Evolutionary conservation across 768 basidiomycete genomes (phyloP), one percentile per base, ranked within the genome.

Genomic region (Paxillus ammoniavirescens): DNA sequence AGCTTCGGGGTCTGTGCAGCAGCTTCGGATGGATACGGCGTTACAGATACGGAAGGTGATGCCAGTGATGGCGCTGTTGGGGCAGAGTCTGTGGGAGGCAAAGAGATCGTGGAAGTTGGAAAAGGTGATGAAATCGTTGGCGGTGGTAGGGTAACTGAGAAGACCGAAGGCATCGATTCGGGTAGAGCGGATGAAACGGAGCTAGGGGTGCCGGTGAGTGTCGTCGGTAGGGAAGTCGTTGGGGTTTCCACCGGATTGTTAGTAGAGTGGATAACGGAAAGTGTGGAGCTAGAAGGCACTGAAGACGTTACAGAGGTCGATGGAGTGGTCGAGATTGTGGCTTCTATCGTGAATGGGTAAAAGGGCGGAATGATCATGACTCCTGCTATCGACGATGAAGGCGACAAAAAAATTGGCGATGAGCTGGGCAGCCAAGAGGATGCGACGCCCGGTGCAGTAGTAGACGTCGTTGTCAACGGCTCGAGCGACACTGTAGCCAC

Each of bases 21-120:
- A 17, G 48, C 42, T 28, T 38, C 8, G n/a, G 9, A 37, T 62
- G 66, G 44, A 52, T 41, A 17, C 17, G 50, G n/a, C 45, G 52
- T 42, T 13, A 31, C 28, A 26, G 42, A 14, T 26, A 23, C 18
- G 41, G 36, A 23, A 21, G 42, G 26, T 43, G 28, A 10, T 17
- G 38, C 12, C 47, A 45, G 18, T 15, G 42, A 18, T 35, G 40
- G 26, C 2, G 49, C 42, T 3, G 35, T 40, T 38, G 15, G 10
- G 4, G 44, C 42, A 7, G 46, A 51, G 37, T 23, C 31, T 8
- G 35, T 26, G 43, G 7, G 13, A 43, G 41, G 21, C 42, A 37
- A 18, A 9, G 31, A 12, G 8, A 17, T 26, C 21, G 38, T 12
- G 17, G 44, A n/a, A 45, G 47, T 44, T 5, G 41, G 37, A 42